A percentile compares a stretch with the other conserved stretches of the same genome.
Evolutionary conservation across 2,329 filamentous ascomycete genomes (phyloP).

Genomic region (Venturia carpophila): DNA sequence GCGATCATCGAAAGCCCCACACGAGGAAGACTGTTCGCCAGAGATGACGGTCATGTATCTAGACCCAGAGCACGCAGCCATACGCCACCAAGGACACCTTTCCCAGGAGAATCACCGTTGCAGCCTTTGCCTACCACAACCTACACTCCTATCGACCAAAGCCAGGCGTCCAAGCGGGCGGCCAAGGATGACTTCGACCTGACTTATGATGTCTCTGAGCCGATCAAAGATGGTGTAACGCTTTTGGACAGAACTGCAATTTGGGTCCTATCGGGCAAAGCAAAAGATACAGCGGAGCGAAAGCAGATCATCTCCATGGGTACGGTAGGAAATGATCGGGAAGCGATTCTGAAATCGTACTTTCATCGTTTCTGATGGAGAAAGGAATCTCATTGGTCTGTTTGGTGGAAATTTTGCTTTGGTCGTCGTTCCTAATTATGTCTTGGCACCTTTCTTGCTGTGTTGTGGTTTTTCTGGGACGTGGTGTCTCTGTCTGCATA

Average conservation of each 20-base stretch:
- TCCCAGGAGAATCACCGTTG: conserved; percentile 3
- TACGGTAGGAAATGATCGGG: background rate
- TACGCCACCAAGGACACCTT: conserved; percentile 5
- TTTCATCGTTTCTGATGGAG: background rate
- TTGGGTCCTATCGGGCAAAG: background rate
- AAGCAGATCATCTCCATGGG: background rate
- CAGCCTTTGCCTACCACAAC: background rate
- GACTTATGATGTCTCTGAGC: background rate
- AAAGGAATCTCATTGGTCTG: background rate
- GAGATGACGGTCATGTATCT: background rate
- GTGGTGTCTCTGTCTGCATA: background rate
- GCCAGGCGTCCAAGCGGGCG: background rate
- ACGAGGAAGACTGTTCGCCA: background rate
- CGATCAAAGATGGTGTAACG: background rate
- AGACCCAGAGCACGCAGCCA: conserved; percentile 9
- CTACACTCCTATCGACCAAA: conserved; percentile 9
- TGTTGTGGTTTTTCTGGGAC: background rate
- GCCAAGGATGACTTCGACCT: conserved; percentile 3
- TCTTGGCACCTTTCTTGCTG: background rate
- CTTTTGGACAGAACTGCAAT: conserved; percentile 4
- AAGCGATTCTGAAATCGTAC: conserved; percentile 3
- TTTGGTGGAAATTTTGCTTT: too few species aligned
- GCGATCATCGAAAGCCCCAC: background rate
- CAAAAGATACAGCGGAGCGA: background rate
- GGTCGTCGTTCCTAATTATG: background rate